Evolutionary conservation across 2,329 filamentous ascomycete genomes (phyloP).

Genomic region (Immersiporthe knoxdaviesiana): DNA sequence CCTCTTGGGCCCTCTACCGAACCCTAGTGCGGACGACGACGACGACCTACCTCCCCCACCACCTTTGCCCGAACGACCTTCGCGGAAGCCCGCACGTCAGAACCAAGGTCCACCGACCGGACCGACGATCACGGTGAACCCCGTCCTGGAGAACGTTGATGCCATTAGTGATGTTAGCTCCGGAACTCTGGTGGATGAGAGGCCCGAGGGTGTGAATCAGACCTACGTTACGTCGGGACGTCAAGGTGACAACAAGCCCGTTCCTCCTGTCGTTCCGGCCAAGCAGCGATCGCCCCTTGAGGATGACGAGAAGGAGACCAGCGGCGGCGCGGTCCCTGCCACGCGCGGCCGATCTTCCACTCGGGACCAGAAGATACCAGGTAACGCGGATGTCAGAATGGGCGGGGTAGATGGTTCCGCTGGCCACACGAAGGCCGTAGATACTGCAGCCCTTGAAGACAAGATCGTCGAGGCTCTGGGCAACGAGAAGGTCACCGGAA

Average conservation of each 20-base stretch:
- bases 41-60: conserved; percentile 42
- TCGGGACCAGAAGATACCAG: conserved; percentile 20
- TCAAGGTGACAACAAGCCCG: conserved; percentile 20
- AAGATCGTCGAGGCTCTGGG: conserved; percentile 51
- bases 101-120: conserved; percentile 4
- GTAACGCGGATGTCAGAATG: conserved; percentile 27
- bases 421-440: conserved; percentile 32
- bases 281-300: conserved; percentile 34
- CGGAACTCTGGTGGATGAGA: conserved; percentile 53
- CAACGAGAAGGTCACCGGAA: conserved; percentile 53
- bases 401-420: conserved; percentile 31
- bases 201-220: conserved; percentile 42
- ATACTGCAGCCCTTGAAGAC: conserved; percentile 46
- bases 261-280: conserved; percentile 28
- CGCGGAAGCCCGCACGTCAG: conserved; percentile 43
- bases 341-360: conserved; percentile 8
- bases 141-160: conserved; percentile 41
- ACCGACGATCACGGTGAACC: conserved; percentile 33
- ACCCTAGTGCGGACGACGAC: conserved; percentile 10
- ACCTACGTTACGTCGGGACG: conserved; percentile 39
- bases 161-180: conserved; percentile 54
- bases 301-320: conserved; percentile 29
- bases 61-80: conserved; percentile 54
- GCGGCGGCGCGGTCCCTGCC: not conserved
- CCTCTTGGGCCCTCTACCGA: conserved; percentile 5